Base-by-base conservation (phyloP, 371 early-diverging fungal genomes). In the Umbelopsis sp. region DNA sequence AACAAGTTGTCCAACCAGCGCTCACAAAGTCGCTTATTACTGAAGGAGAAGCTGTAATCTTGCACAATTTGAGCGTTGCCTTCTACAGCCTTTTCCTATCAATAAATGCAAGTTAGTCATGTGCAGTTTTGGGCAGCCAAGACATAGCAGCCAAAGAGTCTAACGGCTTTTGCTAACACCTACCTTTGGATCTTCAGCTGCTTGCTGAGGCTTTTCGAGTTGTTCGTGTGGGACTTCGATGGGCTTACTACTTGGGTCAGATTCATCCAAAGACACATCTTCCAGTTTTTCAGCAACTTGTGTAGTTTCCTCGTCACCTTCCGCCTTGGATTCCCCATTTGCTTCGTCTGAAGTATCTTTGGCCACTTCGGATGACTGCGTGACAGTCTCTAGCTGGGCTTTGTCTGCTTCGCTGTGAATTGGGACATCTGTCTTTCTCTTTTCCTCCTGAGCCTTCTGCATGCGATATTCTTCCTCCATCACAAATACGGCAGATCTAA, bases 1-100 rank as follows among this genome's bases (percentile, higher is more conserved):
- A 98, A 97, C 48, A 97, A 83, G 76, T 97, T 96, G 77, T 99
- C 99, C 71, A 99, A 85, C 99, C 99, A 99, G 72, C 97, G 94
- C 73, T 99, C 99, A 72, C 99, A 99, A 48, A 99, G 88, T 20
- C 99, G 88, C 84, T 99, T 98, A 82, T 93, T 92, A 62, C 91
- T 89, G 74, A 95, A 94, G 29, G 88, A 86, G 63, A 89, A 89
- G 64, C 77, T 75, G 18, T 78, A 66, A 65, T 86, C 84, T 72
- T 45, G 24, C 52, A 25, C 20, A 65, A 14, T 20, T 48, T 69
- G 20, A 45, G 46, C 57, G 64, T 14, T 24, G 62, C 53, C 57
- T 5, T 12, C 57, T 11, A 4, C 57, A 16, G 29, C 32, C 6
- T 29, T 14, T n/a, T 65, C 65, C 44, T 35, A 25, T 16, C 18